Conservation (phyloP, 371 early-diverging fungal species). For the Apophysomyces ossiformis region DNA sequence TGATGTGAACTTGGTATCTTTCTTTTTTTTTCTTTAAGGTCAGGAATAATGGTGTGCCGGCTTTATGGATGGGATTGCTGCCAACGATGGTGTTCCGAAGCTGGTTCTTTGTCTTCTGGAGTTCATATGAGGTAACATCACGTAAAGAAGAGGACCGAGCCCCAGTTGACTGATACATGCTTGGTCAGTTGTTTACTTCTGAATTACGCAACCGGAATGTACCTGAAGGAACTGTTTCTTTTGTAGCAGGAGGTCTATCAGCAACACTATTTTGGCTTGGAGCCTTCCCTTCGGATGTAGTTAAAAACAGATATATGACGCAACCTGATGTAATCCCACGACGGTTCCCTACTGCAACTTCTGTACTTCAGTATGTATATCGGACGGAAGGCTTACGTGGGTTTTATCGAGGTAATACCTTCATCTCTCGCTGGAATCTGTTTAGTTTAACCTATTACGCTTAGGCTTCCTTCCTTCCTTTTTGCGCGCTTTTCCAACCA, state of each 20-base stretch:
- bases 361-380: constrained; percentile 60
- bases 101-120: constrained; percentile 92
- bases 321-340: constrained; percentile 76
- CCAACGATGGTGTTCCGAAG: constrained; percentile 85
- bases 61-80: constrained; percentile 83
- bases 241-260: constrained; percentile 88
- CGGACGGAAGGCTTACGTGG: constrained; percentile 70
- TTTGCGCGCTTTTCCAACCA: constrained; percentile 90
- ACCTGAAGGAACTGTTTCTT: constrained; percentile 69
- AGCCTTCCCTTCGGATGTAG: constrained; percentile 86
- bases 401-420: constrained; percentile 65
- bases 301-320: constrained; percentile 94
- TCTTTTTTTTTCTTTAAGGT: constrained; percentile 37
- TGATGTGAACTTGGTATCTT: background rate
- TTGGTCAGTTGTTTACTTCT: constrained; percentile 47
- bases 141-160: background rate
- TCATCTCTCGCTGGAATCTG: background rate
- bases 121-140: constrained; percentile 71
- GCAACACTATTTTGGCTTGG: constrained; percentile 91
- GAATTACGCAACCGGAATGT: constrained; percentile 51
- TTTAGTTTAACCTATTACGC: background rate
- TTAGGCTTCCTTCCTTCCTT: constrained; percentile 87
- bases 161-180: constrained; percentile 1
- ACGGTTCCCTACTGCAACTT: constrained; percentile 60
- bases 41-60: constrained; percentile 76